phyloP scores from a whole-genome alignment of 2,329 filamentous ascomycete genomes.

The Colletotrichum cuscutae region DNA sequence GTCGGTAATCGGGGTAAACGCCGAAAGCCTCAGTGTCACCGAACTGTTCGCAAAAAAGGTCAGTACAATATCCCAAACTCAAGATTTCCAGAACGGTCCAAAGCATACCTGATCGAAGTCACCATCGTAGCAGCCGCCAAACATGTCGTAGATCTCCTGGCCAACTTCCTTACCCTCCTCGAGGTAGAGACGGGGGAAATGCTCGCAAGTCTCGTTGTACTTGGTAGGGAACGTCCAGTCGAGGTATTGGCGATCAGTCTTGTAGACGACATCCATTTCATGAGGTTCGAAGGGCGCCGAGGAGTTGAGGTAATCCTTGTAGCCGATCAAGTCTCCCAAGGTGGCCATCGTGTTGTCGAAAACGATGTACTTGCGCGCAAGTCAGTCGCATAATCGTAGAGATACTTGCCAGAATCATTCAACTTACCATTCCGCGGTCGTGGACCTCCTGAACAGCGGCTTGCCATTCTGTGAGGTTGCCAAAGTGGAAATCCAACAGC shows the following conservation, averaged over 20 bases:
- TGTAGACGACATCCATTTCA: slow-evolving; percentile 69
- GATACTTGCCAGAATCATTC: slow-evolving; percentile 51
- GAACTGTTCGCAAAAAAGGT: slow-evolving; percentile 46
- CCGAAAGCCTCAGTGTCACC: slow-evolving; percentile 73
- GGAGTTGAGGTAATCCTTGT: slow-evolving; percentile 67
- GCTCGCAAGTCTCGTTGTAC: slow-evolving; percentile 60
- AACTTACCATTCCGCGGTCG: slow-evolving; percentile 58
- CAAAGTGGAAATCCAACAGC: slow-evolving; percentile 72
- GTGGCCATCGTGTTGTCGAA: slow-evolving; percentile 75
- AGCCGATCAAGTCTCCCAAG: slow-evolving; percentile 71
- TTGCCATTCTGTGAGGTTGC: slow-evolving; percentile 68
- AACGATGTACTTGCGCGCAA: slow-evolving; percentile 73
- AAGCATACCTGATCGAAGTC: slow-evolving; percentile 64
- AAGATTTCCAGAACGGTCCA: too few species aligned
- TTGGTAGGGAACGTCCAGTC: slow-evolving; percentile 67
- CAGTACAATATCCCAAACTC: neutral
- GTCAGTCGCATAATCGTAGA: slow-evolving; percentile 57
- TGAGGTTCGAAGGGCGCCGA: slow-evolving; percentile 64
- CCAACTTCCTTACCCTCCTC: slow-evolving; percentile 64
- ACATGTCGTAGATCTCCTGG: slow-evolving; percentile 54
- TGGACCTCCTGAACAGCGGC: slow-evolving; percentile 68
- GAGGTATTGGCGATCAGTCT: slow-evolving; percentile 62
- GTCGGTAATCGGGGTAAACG: slow-evolving; percentile 70
- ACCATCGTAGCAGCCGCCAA: slow-evolving; percentile 68
- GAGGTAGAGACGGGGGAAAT: slow-evolving; percentile 71